phyloP scores from a whole-genome alignment of 2,329 filamentous ascomycete species.

The Cercospora brassicicola region DNA sequence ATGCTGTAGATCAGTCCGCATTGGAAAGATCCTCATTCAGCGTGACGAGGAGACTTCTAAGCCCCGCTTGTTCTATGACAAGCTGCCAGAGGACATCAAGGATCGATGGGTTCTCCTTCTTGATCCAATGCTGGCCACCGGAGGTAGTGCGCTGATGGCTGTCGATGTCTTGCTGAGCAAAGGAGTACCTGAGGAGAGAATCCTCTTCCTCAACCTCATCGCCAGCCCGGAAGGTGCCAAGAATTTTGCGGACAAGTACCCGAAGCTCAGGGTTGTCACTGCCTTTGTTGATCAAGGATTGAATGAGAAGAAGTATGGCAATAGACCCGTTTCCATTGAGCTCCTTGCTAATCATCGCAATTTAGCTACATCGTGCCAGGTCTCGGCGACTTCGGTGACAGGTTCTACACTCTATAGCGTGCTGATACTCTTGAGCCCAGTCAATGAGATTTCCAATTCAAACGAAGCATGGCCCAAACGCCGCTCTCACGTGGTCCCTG shows the following conservation, averaged over 20 bases:
- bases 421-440: neutral
- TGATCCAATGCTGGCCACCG: constrained; percentile 99
- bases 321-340: constrained; percentile 3
- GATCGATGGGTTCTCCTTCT: constrained; percentile 89
- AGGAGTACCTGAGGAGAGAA: constrained; percentile 91
- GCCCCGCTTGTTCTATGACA: constrained; percentile 96
- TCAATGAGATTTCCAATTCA: neutral
- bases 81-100: constrained; percentile 89
- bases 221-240: constrained; percentile 91
- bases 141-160: constrained; percentile 96
- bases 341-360: constrained; percentile 37
- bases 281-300: constrained; percentile 96
- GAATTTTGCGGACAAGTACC: constrained; percentile 86
- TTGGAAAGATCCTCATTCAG: constrained; percentile 98
- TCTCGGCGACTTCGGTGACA: constrained; percentile 90
- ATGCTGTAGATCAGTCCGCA: constrained; percentile 95
- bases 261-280: constrained; percentile 85
- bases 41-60: constrained; percentile 90
- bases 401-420: constrained; percentile 77
- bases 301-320: constrained; percentile 91
- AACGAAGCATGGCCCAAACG: neutral
- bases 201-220: constrained; percentile 94
- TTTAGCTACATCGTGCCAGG: constrained; percentile 90
- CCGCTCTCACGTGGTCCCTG: neutral
- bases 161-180: constrained; percentile 87